Conservation (phyloP, 106 monocot species). For the Apostasia shenzhenica region DNA sequence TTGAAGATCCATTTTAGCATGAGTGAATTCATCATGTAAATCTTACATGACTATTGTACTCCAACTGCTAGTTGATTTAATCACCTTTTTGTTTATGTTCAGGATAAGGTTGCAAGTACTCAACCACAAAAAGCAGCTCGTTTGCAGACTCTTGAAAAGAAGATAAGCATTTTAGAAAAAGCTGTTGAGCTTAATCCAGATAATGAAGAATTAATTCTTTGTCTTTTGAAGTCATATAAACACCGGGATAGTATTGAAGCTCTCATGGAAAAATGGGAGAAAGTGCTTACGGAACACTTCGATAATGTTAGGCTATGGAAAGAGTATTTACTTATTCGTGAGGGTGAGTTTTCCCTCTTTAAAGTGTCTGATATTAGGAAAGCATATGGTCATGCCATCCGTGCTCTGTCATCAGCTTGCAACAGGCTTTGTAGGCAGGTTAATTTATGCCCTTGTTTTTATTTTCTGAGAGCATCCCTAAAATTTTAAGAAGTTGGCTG, state of each 20-base stretch:
- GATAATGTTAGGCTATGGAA: conserved; percentile 82
- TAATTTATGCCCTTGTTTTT: background rate
- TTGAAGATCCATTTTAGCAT: background rate
- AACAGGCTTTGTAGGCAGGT: conserved; percentile 86
- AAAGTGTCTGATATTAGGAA: conserved; percentile 84
- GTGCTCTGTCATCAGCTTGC: conserved; percentile 79
- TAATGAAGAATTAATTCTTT: conserved; percentile 66
- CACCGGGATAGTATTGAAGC: conserved; percentile 52
- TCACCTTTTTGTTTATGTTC: background rate
- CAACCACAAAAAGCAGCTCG: conserved; percentile 85
- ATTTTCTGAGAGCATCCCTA: too few species aligned
- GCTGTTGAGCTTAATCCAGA: conserved; percentile 87
- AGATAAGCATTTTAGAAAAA: conserved; percentile 92
- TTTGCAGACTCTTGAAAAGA: conserved; percentile 84
- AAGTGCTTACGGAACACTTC: conserved; percentile 60
- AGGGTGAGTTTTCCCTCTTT: conserved; percentile 82
- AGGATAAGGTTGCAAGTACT: conserved; percentile 82
- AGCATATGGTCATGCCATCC: conserved; percentile 71
- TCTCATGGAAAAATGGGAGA: conserved; percentile 69
- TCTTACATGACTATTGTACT: background rate
- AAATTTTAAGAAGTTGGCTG: background rate
- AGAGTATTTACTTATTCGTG: conserved; percentile 64
- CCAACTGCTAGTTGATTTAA: background rate
- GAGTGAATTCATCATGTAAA: background rate
- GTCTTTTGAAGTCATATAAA: conserved; percentile 71